A percentile compares a stretch with the other conserved stretches of the same genome.
Conservation (phyloP, 805 yeast species). For the Yamadazyma olivae region DNA sequence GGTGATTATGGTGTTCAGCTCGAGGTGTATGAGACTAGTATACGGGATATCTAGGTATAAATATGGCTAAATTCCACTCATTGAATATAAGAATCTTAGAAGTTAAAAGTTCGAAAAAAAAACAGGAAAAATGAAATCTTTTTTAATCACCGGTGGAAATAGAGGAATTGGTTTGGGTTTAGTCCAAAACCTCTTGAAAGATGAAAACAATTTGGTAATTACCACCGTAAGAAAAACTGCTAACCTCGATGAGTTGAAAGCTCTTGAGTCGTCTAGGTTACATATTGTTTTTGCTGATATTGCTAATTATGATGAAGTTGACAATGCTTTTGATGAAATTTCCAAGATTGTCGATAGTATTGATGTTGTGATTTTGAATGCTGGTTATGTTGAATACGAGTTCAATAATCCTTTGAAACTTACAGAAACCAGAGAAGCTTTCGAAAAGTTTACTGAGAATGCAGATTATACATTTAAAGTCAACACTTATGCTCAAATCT, state of each 20-base stretch:
- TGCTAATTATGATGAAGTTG: background rate
- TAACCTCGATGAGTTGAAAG: conserved; percentile 3
- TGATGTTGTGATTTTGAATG: conserved; percentile 3
- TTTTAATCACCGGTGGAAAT: conserved; percentile 35
- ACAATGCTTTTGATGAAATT: conserved; percentile 1
- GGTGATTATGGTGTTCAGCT: too few species aligned
- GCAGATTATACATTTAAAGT: background rate
- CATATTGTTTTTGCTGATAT: conserved; percentile 4
- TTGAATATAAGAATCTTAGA: background rate
- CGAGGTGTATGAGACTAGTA: too few species aligned
- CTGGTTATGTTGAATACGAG: background rate
- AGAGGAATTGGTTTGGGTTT: conserved; percentile 40
- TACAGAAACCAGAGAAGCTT: background rate
- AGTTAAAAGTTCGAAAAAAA: background rate
- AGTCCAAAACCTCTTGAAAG: conserved; percentile 20
- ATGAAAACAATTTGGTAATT: conserved; percentile 31
- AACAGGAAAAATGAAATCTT: background rate
- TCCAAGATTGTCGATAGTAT: background rate
- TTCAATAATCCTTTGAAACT: background rate
- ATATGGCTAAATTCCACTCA: background rate
- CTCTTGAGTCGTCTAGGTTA: background rate
- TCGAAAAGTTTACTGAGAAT: background rate
- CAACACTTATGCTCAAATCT: background rate
- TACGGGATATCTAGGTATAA: background rate
- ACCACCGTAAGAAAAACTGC: conserved; percentile 31